Conservation (phyloP, 169 alveolate species). For the Plasmodium gaboni region DNA sequence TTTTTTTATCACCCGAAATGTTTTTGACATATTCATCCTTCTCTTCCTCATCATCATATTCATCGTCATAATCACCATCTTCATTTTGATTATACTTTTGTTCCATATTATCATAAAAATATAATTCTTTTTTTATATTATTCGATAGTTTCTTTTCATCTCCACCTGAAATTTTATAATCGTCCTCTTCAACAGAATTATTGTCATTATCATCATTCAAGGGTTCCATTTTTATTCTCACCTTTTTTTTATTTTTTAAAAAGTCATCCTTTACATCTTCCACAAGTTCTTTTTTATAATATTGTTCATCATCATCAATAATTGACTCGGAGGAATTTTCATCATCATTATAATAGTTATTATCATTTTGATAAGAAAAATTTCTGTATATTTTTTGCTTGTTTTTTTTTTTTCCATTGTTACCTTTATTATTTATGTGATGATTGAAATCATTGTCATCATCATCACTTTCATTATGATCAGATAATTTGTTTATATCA, state of each 20-base stretch:
- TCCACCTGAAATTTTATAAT: background rate
- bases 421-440: too few relatives aligned
- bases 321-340: too few relatives aligned
- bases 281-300: background rate
- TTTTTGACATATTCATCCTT: background rate
- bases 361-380: too few relatives aligned
- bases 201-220: slow-evolving; percentile 3
- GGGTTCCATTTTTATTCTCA: slow-evolving; percentile 36
- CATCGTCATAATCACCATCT: background rate
- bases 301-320: background rate
- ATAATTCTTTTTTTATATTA: slow-evolving; percentile 8
- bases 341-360: too few relatives aligned
- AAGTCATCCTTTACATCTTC: background rate
- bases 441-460: too few relatives aligned
- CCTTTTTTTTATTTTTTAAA: slow-evolving; percentile 6
- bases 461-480: background rate
- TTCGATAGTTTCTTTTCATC: background rate
- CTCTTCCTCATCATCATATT: slow-evolving; percentile 8
- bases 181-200: background rate
- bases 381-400: too few relatives aligned
- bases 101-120: background rate
- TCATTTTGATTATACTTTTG: background rate
- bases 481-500: background rate
- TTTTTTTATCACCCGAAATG: slow-evolving; percentile 17
- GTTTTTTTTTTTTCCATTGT: too few relatives aligned